phyloP scores from a whole-genome alignment of 2,329 filamentous ascomycete genomes.

The Aspergillus sp. region DNA sequence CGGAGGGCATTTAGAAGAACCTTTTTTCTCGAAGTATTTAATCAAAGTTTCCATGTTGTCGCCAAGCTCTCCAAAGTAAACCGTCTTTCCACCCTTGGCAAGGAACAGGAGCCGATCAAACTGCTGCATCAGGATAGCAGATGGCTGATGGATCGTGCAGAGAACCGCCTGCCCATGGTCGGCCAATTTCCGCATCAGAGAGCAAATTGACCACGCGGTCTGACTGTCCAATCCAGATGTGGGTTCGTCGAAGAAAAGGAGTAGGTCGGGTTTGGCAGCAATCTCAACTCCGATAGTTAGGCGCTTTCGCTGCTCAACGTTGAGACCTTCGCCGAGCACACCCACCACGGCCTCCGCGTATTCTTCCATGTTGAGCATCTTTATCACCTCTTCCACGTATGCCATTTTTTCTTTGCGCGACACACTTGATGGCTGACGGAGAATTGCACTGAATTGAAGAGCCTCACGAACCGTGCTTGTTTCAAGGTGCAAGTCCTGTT shows the following conservation, averaged over 20 bases:
- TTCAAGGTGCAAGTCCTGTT: constrained; percentile 82
- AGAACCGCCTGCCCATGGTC: constrained; percentile 88
- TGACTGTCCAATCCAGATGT: constrained; percentile 89
- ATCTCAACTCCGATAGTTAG: constrained; percentile 91
- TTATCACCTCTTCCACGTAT: constrained; percentile 86
- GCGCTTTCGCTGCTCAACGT: constrained; percentile 65
- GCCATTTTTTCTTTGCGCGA: constrained; percentile 72
- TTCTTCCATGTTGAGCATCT: constrained; percentile 81
- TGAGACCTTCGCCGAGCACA: constrained; percentile 73
- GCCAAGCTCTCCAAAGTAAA: constrained; percentile 67
- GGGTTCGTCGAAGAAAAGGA: constrained; percentile 90
- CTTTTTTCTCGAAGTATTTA: constrained; percentile 63
- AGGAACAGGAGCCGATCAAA: constrained; percentile 66
- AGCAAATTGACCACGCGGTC: constrained; percentile 85
- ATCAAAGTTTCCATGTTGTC: constrained; percentile 55
- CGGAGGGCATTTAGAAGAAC: constrained; percentile 56
- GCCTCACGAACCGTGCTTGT: constrained; percentile 86
- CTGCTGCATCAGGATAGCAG: constrained; percentile 84
- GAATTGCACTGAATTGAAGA: constrained; percentile 76
- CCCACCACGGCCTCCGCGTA: constrained; percentile 87
- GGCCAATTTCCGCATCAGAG: constrained; percentile 81
- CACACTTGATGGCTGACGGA: constrained; percentile 76
- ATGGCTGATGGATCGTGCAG: constrained; percentile 92
- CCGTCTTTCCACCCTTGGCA: constrained; percentile 61
- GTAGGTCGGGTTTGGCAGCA: constrained; percentile 80